phyloP scores from a whole-genome alignment of 257 asterid species.

The Ehretia macrophylla region DNA sequence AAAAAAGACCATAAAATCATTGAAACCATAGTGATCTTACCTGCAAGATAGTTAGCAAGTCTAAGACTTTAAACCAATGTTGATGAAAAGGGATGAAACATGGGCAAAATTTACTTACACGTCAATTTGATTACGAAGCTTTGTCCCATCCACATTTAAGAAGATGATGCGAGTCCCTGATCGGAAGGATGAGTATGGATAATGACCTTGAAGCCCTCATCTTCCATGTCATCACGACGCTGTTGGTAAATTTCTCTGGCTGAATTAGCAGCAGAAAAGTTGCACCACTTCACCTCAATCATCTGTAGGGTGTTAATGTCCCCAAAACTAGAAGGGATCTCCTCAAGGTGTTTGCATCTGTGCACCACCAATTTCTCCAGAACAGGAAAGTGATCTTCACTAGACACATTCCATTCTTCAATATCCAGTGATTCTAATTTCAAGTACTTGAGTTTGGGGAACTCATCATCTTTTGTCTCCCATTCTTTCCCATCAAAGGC shows the following conservation, averaged over 20 bases:
- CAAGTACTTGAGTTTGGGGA: slow-evolving; percentile 6
- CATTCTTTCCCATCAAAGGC: slow-evolving; percentile 10
- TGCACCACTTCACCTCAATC: slow-evolving; percentile 7
- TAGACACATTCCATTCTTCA: slow-evolving; percentile 4
- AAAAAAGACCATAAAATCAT: too few relatives aligned
- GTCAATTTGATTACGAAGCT: too few relatives aligned
- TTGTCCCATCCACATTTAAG: too few relatives aligned
- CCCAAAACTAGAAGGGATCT: slow-evolving; percentile 10
- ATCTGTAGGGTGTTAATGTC: slow-evolving; percentile 10
- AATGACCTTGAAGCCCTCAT: slow-evolving; percentile 7
- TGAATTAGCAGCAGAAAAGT: neutral
- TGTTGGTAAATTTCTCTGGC: slow-evolving; percentile 10
- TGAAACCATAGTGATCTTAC: too few relatives aligned
- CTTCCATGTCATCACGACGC: slow-evolving; percentile 7
- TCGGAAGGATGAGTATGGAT: neutral
- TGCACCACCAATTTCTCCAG: slow-evolving; percentile 12
- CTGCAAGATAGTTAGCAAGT: too few relatives aligned
- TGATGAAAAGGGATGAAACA: too few relatives aligned
- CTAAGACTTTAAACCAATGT: too few relatives aligned
- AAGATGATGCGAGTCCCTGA: neutral
- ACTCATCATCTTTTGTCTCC: slow-evolving; percentile 5
- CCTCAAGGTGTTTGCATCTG: neutral
- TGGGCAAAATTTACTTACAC: neutral
- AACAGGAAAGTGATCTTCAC: slow-evolving; percentile 11
- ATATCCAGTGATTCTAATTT: neutral